These are phyloP conservation scores for Bondarzewia mesenterica DNA, from an alignment of 1,284 basidiomycete species.

Conservation along the genomic window DNA sequence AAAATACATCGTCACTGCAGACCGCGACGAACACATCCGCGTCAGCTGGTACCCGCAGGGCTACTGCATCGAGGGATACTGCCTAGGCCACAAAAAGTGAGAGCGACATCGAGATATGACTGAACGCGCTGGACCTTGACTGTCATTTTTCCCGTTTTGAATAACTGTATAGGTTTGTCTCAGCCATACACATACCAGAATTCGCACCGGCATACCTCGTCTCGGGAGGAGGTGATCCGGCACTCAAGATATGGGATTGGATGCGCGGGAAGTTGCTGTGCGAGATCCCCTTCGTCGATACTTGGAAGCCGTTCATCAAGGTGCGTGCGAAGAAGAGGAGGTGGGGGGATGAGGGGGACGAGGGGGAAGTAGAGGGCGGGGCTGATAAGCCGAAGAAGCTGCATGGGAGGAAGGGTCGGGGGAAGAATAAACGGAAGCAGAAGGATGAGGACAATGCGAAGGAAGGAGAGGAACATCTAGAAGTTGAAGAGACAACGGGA, in stretches of 20 bases:
- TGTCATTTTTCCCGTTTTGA: background rate
- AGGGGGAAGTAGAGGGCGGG: conserved; percentile 29
- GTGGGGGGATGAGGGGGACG: conserved; percentile 27
- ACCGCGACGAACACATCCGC: conserved; percentile 89
- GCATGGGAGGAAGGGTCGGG: conserved; percentile 16
- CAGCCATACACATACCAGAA: conserved; percentile 64
- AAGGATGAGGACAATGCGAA: conserved; percentile 16
- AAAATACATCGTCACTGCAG: conserved; percentile 75
- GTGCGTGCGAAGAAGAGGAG: conserved; percentile 36
- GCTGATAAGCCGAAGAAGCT: conserved; percentile 14
- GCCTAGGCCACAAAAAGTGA: conserved; percentile 78
- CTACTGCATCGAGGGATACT: conserved; percentile 77
- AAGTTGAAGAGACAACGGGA: conserved; percentile 13
- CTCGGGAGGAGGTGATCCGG: conserved; percentile 82
- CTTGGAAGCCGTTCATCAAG: conserved; percentile 54
- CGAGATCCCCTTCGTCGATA: conserved; percentile 46
- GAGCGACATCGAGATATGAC: no score
- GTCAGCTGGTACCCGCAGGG: conserved; percentile 85
- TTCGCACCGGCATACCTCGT: conserved; percentile 48
- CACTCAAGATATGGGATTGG: conserved; percentile 79
- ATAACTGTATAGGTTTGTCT: conserved; percentile 57
- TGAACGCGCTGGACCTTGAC: no score
- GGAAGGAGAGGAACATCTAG: no score
- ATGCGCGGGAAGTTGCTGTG: conserved; percentile 44
- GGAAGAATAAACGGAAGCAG: conserved; percentile 11